Percentiles rank a stretch among this genome's conserved stretches.
These are phyloP conservation scores for Nissolia schottii DNA, from an alignment of 306 rosid genomes.

Conservation along the genomic window DNA sequence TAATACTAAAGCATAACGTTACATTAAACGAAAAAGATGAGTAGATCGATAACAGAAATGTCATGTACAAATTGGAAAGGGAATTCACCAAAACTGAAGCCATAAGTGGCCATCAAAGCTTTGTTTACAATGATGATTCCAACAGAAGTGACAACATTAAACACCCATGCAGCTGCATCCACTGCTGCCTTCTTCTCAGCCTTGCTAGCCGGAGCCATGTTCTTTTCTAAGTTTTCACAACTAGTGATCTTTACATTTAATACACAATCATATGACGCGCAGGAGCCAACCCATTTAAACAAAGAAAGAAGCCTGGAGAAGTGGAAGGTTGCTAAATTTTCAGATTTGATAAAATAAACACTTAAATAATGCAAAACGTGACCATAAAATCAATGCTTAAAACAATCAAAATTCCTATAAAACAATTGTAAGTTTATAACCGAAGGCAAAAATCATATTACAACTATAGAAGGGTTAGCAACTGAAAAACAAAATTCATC, in stretches of 20 bases:
- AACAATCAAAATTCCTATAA: background rate
- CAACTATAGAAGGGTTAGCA: background rate
- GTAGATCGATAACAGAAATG: conserved; percentile 6
- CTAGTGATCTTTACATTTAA: background rate
- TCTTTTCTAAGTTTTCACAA: conserved; percentile 15
- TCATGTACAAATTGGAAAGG: background rate
- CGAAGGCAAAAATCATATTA: background rate
- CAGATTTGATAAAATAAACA: background rate
- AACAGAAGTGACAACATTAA: conserved; percentile 88
- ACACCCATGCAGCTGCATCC: conserved; percentile 87
- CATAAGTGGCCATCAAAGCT: conserved; percentile 85
- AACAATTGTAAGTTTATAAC: background rate
- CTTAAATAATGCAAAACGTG: background rate
- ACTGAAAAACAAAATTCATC: background rate
- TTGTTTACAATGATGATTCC: conserved; percentile 84
- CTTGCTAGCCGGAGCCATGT: conserved; percentile 60
- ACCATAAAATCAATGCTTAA: background rate
- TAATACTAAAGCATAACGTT: background rate
- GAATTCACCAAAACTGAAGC: conserved; percentile 78
- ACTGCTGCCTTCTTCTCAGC: conserved; percentile 74
- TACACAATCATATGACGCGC: conserved; percentile 5
- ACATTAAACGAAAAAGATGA: background rate
- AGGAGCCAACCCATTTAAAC: conserved; percentile 15
- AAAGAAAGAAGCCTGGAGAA: conserved; percentile 20
- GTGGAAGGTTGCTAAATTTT: conserved; percentile 9